Conservation (phyloP, 805 yeast genomes). For the Saccharomycopsis schoenii region DNA sequence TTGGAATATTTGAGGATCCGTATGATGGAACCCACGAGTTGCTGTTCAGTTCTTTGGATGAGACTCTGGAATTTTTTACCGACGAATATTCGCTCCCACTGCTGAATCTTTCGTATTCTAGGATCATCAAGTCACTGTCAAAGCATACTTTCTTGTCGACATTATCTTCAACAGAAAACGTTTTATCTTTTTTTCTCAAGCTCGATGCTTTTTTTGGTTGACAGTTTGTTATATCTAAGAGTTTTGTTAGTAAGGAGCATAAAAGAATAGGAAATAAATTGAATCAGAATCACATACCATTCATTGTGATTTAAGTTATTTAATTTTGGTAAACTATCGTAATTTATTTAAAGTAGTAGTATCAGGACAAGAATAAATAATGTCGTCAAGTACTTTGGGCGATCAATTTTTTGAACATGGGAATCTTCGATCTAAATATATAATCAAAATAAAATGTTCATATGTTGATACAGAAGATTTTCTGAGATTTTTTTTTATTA, state of each 20-base stretch:
- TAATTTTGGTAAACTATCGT: not conserved
- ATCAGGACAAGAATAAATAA: no score
- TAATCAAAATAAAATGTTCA: not conserved
- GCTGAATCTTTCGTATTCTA: constrained; percentile 16
- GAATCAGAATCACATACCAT: not conserved
- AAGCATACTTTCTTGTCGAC: constrained; percentile 15
- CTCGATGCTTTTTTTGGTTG: not conserved
- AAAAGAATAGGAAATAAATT: not conserved
- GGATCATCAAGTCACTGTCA: constrained; percentile 11
- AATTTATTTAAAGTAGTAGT: no score
- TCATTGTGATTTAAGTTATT: not conserved
- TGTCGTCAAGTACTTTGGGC: not conserved
- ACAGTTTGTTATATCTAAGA: not conserved
- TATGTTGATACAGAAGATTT: no score
- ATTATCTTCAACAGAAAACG: not conserved
- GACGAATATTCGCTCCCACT: constrained; percentile 13
- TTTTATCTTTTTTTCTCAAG: not conserved
- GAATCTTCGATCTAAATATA: not conserved
- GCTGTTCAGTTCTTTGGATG: not conserved
- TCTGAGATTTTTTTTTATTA: no score
- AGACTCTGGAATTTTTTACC: not conserved
- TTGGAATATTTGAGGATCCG: not conserved
- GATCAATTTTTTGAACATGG: not conserved
- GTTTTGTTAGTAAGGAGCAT: not conserved
- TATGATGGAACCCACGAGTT: not conserved